phyloP scores from a whole-genome alignment of 345 rosid genomes.

The Bruguiera gymnorhiza region DNA sequence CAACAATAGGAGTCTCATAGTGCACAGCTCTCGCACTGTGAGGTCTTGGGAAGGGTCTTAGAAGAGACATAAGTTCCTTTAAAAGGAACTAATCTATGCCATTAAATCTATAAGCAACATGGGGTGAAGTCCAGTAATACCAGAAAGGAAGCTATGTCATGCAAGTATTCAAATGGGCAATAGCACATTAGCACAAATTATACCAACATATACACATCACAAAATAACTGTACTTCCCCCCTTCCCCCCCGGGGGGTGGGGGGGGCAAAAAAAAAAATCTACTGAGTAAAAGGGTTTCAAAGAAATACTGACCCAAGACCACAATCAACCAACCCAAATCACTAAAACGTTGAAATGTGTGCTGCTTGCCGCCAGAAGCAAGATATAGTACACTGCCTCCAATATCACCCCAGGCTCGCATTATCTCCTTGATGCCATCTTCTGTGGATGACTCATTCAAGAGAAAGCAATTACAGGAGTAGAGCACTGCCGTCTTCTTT shows the following conservation, averaged over 20 bases:
- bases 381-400: constrained; percentile 45
- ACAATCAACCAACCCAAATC: constrained; percentile 34
- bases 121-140: too few relatives aligned
- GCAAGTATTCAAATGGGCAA: too few relatives aligned
- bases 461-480: constrained; percentile 44
- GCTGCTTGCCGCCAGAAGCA: constrained; percentile 32
- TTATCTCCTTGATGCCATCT: constrained; percentile 29
- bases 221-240: neutral
- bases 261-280: neutral
- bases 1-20: neutral
- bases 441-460: constrained; percentile 30
- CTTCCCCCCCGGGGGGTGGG: too few relatives aligned
- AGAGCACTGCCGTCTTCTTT: constrained; percentile 32
- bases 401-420: constrained; percentile 36
- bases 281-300: neutral
- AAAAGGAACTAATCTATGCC: too few relatives aligned
- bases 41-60: neutral
- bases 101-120: too few relatives aligned
- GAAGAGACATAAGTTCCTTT: too few relatives aligned
- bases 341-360: constrained; percentile 21
- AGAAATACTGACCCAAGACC: constrained; percentile 43
- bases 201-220: neutral
- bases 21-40: neutral
- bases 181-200: too few relatives aligned
- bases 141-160: too few relatives aligned